A percentile compares a stretch with the other conserved stretches of the same genome.
phyloP scores from a whole-genome alignment of 116 monocot genomes.

The Trichopus zeylanicus region DNA sequence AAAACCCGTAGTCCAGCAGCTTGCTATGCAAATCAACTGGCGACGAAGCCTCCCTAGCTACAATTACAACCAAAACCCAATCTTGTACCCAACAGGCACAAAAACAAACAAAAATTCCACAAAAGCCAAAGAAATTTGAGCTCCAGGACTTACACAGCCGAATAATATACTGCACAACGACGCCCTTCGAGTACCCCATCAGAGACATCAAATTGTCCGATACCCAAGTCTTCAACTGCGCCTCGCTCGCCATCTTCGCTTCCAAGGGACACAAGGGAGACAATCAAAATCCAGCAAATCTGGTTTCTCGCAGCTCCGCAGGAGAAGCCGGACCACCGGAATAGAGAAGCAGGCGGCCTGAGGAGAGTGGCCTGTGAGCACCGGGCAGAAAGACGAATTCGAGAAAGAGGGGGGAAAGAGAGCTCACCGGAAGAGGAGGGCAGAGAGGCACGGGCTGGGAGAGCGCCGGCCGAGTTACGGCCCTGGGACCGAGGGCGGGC shows the following conservation, averaged over 20 bases:
- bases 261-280: background rate
- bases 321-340: too few relatives aligned
- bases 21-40: constrained; percentile 42
- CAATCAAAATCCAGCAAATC: too few relatives aligned
- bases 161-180: constrained; percentile 69
- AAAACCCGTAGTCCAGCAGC: constrained; percentile 55
- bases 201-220: constrained; percentile 75
- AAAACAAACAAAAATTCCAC: background rate
- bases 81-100: too few relatives aligned
- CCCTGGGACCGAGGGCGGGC: too few relatives aligned
- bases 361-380: too few relatives aligned
- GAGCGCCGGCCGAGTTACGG: too few relatives aligned
- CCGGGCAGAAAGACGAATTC: too few relatives aligned
- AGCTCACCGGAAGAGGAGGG: too few relatives aligned
- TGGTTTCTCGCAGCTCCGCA: too few relatives aligned
- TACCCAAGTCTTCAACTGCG: constrained; percentile 63
- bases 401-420: too few relatives aligned
- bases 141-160: constrained; percentile 39
- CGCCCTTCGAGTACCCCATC: constrained; percentile 57
- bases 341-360: too few relatives aligned
- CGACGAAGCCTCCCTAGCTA: constrained; percentile 78
- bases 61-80: background rate
- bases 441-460: too few relatives aligned
- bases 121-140: background rate
- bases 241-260: constrained; percentile 43